These are phyloP conservation scores for Paracamarosporium sp. DNA, from an alignment of 2,329 filamentous ascomycete genomes.

Conservation along the genomic window DNA sequence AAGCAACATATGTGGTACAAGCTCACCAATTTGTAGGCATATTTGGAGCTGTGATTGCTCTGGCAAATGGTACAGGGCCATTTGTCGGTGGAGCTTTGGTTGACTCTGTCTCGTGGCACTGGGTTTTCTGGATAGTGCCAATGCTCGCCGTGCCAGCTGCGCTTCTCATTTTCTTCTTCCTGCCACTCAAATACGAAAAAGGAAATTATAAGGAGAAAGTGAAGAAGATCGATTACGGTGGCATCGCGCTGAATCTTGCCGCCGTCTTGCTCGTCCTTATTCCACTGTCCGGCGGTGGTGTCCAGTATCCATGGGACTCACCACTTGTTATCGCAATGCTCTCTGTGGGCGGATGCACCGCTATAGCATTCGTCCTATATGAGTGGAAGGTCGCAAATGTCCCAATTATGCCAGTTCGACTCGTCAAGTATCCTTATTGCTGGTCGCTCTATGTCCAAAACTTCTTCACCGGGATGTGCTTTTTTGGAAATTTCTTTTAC, in stretches of 20 bases:
- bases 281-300: conserved; percentile 67
- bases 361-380: conserved; percentile 58
- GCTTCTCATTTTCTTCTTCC: conserved; percentile 65
- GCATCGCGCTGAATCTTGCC: conserved; percentile 33
- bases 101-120: conserved; percentile 72
- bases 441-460: conserved; percentile 62
- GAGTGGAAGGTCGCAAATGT: conserved; percentile 64
- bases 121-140: conserved; percentile 77
- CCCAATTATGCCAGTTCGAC: conserved; percentile 60
- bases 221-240: conserved; percentile 47
- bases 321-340: conserved; percentile 66
- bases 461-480: conserved; percentile 65
- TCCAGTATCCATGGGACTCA: conserved; percentile 63
- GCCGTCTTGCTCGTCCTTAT: conserved; percentile 65
- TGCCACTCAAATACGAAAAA: conserved; percentile 55
- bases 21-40: conserved; percentile 19
- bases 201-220: conserved; percentile 15
- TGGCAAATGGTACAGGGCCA: conserved; percentile 53
- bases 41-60: conserved; percentile 22
- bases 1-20: neutral
- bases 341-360: conserved; percentile 53
- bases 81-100: conserved; percentile 77
- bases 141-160: conserved; percentile 66
- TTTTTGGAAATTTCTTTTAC: conserved; percentile 66
- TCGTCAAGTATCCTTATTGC: conserved; percentile 38